These are phyloP conservation scores for Fusarium ambrosium DNA, from an alignment of 2,329 filamentous ascomycete species.

Conservation along the genomic window DNA sequence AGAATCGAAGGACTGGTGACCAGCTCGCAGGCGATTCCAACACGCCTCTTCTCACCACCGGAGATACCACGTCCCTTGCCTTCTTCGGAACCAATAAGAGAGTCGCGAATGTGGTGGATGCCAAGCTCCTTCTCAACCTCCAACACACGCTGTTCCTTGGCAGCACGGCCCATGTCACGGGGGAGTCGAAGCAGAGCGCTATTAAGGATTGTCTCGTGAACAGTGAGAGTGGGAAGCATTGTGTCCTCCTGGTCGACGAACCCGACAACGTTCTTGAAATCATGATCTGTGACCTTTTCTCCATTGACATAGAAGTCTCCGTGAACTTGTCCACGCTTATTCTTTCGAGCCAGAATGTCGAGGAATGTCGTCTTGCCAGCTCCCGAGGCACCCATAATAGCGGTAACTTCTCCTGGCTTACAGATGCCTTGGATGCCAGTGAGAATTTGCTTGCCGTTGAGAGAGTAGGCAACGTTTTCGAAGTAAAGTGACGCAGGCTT, in stretches of 20 bases:
- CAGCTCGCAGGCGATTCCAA: constrained; percentile 96
- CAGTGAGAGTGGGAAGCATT: constrained; percentile 93
- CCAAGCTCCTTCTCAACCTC: constrained; percentile 97
- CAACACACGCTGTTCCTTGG: constrained; percentile 91
- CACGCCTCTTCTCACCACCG: constrained; percentile 94
- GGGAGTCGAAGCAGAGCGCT: constrained; percentile 94
- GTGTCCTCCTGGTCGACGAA: constrained; percentile 99
- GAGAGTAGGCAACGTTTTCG: constrained; percentile 85
- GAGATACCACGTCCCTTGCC: constrained; percentile 95
- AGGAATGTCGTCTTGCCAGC: constrained; percentile 98
- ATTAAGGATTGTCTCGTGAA: constrained; percentile 97
- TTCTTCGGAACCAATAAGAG: constrained; percentile 96
- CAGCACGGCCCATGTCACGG: constrained; percentile 85
- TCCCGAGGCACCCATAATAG: constrained; percentile 98
- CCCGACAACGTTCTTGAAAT: constrained; percentile 92
- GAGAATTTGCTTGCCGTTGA: constrained; percentile 91
- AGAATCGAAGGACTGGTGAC: constrained; percentile 98
- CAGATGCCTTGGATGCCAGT: constrained; percentile 85
- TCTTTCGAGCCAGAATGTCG: constrained; percentile 95
- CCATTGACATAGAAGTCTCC: constrained; percentile 96
- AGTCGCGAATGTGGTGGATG: constrained; percentile 93
- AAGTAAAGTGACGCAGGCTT: constrained; percentile 92
- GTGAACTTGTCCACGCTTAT: constrained; percentile 84
- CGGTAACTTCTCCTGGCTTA: constrained; percentile 94
- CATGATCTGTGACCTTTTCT: constrained; percentile 84